Evolutionary conservation across 352 stramenopile species (phyloP).

Genomic region (Peronospora farinosa): DNA sequence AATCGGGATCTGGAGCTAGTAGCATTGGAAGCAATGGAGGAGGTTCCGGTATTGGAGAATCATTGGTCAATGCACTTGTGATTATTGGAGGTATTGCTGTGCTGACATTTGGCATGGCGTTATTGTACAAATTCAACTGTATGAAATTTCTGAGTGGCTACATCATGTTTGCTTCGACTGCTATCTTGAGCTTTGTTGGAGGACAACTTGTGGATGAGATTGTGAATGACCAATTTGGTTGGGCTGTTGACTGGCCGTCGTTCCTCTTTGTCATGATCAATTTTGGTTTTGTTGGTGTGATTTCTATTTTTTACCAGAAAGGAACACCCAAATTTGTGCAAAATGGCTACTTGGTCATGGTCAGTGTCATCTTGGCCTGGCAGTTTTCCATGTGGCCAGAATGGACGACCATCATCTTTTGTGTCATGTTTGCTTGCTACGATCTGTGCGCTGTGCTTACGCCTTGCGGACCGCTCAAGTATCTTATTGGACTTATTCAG

Average conservation of each 20-base stretch:
- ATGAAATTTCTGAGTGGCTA: constrained; percentile 75
- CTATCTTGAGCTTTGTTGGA: constrained; percentile 83
- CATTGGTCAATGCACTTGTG: constrained; percentile 83
- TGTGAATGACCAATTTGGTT: constrained; percentile 65
- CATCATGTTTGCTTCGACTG: constrained; percentile 86
- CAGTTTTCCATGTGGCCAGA: constrained; percentile 95
- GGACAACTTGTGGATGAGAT: constrained; percentile 80
- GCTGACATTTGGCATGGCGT: constrained; percentile 85
- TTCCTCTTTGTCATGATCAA: constrained; percentile 89
- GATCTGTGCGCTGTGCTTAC: constrained; percentile 97
- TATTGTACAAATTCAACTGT: constrained; percentile 88
- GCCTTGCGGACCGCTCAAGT: constrained; percentile 94
- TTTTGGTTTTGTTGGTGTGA: constrained; percentile 84
- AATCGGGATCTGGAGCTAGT: constrained; percentile 34
- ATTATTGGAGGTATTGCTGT: constrained; percentile 83
- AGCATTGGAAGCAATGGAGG: constrained; percentile 18
- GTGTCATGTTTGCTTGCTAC: constrained; percentile 95
- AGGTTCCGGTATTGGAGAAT: constrained; percentile 47
- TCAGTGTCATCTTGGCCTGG: constrained; percentile 96
- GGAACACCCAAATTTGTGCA: constrained; percentile 80
- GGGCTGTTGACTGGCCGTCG: constrained; percentile 65
- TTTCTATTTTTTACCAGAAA: constrained; percentile 89
- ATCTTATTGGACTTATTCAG: constrained; percentile 89
- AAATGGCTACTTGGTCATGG: constrained; percentile 92
- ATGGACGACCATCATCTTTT: constrained; percentile 89